Conservation (phyloP, 805 yeast genomes). For the Ogataea methanolica region DNA sequence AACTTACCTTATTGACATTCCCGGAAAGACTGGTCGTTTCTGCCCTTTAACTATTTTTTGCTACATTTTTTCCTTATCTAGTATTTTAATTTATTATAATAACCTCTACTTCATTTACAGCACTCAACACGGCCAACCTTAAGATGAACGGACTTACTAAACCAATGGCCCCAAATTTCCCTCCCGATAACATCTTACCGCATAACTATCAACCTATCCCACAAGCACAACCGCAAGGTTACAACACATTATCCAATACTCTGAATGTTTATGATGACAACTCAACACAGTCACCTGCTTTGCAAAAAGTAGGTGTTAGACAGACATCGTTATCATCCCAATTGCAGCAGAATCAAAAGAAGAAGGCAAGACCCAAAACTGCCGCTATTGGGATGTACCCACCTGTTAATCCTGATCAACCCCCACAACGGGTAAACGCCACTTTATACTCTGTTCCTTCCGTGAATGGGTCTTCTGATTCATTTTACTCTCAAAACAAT, state of each 20-base stretch:
- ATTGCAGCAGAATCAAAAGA: slow-evolving; percentile 21
- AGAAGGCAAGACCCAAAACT: slow-evolving; percentile 25
- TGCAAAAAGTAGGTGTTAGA: slow-evolving; percentile 28
- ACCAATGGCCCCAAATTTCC: slow-evolving; percentile 3
- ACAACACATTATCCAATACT: slow-evolving; percentile 1
- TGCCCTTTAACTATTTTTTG: too few species aligned
- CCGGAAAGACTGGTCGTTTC: too few species aligned
- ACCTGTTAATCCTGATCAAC: background rate
- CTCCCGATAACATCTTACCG: slow-evolving; percentile 6
- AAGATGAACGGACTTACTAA: slow-evolving; percentile 6
- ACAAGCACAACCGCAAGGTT: slow-evolving; percentile 2
- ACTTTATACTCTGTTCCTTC: slow-evolving; percentile 8
- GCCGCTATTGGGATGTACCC: slow-evolving; percentile 4
- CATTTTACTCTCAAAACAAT: slow-evolving; percentile 3
- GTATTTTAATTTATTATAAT: too few species aligned
- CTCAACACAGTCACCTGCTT: slow-evolving; percentile 12
- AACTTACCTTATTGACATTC: too few species aligned
- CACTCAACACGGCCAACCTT: background rate
- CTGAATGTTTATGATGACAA: slow-evolving; percentile 27
- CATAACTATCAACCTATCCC: background rate
- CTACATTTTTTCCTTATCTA: too few species aligned
- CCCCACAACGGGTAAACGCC: slow-evolving; percentile 1
- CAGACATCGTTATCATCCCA: slow-evolving; percentile 26
- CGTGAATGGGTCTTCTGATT: slow-evolving; percentile 1
- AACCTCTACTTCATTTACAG: too few species aligned